phyloP scores from a whole-genome alignment of 2,329 filamentous ascomycete species.

The Phyllosticta paracitricarpa region DNA sequence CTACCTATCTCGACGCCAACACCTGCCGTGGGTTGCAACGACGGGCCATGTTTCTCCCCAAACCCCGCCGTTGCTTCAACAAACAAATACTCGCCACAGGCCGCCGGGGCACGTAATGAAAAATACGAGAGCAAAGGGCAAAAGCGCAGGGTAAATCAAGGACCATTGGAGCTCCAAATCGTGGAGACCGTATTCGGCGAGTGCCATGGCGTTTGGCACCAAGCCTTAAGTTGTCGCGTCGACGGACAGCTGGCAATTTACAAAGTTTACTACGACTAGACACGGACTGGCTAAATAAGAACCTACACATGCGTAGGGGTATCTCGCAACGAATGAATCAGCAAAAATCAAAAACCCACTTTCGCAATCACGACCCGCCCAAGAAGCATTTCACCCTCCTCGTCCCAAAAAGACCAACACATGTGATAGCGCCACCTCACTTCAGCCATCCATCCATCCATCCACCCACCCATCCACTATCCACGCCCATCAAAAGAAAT shows the following conservation, averaged over 20 bases:
- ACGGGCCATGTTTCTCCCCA: not conserved
- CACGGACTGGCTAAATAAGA: not conserved
- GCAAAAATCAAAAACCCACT: not conserved
- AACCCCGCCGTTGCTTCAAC: not conserved
- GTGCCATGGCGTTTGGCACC: too few relatives aligned
- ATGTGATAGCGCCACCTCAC: not conserved
- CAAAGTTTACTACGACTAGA: too few relatives aligned
- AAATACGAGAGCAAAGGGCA: too few relatives aligned
- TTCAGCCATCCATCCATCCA: not conserved
- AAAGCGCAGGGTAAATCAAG: too few relatives aligned
- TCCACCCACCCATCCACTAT: not conserved
- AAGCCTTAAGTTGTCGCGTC: too few relatives aligned
- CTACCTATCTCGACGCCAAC: not conserved
- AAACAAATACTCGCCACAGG: not conserved
- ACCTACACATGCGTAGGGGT: not conserved
- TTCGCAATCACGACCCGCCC: too few relatives aligned
- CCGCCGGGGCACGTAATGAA: too few relatives aligned
- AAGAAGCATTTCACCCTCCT: too few relatives aligned
- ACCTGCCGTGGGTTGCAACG: not conserved
- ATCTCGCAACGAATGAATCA: not conserved
- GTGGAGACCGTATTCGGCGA: too few relatives aligned
- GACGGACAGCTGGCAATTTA: too few relatives aligned
- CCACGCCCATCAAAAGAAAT: conserved; percentile 10
- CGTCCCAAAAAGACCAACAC: too few relatives aligned
- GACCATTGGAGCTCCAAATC: too few relatives aligned